Conservation (phyloP, 2,329 filamentous ascomycete species). For the Ceratocystis cubensis region DNA sequence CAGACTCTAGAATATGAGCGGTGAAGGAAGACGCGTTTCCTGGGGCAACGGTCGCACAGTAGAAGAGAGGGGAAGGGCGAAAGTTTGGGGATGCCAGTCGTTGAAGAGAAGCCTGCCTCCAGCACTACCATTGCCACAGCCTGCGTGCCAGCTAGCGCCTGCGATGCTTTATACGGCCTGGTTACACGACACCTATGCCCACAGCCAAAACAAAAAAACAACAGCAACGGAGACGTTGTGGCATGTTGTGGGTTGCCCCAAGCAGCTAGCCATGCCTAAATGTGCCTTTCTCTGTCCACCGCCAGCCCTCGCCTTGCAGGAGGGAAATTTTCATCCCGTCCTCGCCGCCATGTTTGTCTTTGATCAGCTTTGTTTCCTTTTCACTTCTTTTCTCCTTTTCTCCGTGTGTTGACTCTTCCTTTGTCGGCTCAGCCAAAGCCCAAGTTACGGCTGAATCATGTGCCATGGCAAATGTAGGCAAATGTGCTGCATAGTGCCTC, state of each 20-base stretch:
- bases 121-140: neutral
- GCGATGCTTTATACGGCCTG: neutral
- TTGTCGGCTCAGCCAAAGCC: neutral
- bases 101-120: neutral
- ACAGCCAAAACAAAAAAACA: neutral
- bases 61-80: neutral
- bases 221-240: conserved; percentile 1
- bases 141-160: neutral
- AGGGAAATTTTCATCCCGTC: conserved; percentile 2
- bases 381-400: neutral
- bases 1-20: neutral
- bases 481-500: neutral
- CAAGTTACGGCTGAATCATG: neutral
- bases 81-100: neutral
- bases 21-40: neutral
- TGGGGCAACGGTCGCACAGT: neutral
- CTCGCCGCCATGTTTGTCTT: conserved; percentile 8
- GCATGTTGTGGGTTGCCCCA: neutral
- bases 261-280: neutral
- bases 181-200: neutral
- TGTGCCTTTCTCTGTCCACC: neutral
- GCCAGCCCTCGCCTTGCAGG: neutral
- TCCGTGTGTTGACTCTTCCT: neutral
- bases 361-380: neutral
- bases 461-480: neutral